Evolutionary conservation across 2,329 filamentous ascomycete genomes (phyloP).

Genomic region (Byssoonygena ceratinophila): DNA sequence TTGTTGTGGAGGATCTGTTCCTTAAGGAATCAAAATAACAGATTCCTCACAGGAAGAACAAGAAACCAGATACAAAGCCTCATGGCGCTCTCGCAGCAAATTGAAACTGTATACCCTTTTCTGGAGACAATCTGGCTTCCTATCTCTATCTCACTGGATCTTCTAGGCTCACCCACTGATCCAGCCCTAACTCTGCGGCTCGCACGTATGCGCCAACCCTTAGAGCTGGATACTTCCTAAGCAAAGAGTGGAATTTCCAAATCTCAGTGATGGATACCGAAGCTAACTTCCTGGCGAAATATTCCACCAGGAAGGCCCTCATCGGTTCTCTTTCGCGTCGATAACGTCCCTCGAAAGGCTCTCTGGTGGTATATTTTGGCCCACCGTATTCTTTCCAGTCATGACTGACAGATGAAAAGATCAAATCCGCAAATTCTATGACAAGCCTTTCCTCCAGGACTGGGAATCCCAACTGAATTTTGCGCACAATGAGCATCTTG

Average conservation of each 20-base stretch:
- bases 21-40: too few relatives aligned
- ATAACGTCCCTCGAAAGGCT: neutral
- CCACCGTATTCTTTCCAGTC: neutral
- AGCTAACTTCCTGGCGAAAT: conserved; percentile 1
- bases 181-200: neutral
- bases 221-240: conserved; percentile 4
- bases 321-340: conserved; percentile 9
- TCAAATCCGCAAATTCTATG: conserved; percentile 3
- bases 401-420: neutral
- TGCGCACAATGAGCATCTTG: conserved; percentile 7
- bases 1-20: too few relatives aligned
- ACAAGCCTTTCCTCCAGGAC: neutral
- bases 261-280: neutral
- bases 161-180: neutral
- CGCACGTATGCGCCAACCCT: neutral
- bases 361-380: neutral
- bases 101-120: neutral
- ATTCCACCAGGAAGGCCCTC: conserved; percentile 10
- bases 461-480: conserved; percentile 6
- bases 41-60: neutral
- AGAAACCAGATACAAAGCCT: too few relatives aligned
- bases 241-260: neutral
- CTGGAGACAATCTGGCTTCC: neutral
- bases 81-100: neutral
- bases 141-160: neutral